Evolutionary conservation across 2,329 filamentous ascomycete genomes (phyloP), one percentile per base, ranked within the genome.

Genomic region (Sphaerostilbella broomeana): DNA sequence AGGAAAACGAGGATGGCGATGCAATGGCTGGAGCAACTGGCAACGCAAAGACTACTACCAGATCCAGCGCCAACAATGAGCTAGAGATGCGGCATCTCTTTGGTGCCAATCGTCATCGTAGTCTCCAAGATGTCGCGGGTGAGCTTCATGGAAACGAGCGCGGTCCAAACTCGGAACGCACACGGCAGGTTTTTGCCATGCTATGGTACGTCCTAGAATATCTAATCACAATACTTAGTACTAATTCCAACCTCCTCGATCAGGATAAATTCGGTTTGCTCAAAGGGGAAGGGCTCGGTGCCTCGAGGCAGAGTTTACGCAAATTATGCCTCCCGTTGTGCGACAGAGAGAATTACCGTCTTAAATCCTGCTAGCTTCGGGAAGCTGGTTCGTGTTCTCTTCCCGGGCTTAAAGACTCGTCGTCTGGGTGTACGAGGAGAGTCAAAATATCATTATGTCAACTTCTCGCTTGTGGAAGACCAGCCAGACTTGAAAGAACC

Each of bases 361-460:
- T 67, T 98, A 42, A 98, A 98, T 56, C 92, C 92, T 28, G 92
- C 92, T 8, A 97, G 90, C 19, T 98, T 98, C 63, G 92, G 92
- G 41, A 98, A 98, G 63, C 77, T 98, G 29, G 92, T 98, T 22
- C 81, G 92, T 21, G 90, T 98, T 26, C 84, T 98, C 36, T 98
- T 97, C 53, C 90, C 92, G 0, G 90, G 89, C 28, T 81, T 98
- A 16, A 90, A 94, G 63, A 98, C 92, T 21, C 77, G 92, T 43
- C 78, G 92, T 48, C 72, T 98, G 10, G 92, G 92, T 47, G 89
- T 97, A 32, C 80, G 92, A 38, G 92, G 92, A 48, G 90, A 97
- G 65, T 98, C 92, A 11, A 98, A 98, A 60, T 98, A 98, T 60
- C 92, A 98, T 62, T 98, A 98, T 55, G 78, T 82, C 32, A 80